Percentiles rank a stretch among this genome's conserved stretches.
Conservation (phyloP, 1,284 basidiomycete genomes). For the Rhodotorula sp. region DNA sequence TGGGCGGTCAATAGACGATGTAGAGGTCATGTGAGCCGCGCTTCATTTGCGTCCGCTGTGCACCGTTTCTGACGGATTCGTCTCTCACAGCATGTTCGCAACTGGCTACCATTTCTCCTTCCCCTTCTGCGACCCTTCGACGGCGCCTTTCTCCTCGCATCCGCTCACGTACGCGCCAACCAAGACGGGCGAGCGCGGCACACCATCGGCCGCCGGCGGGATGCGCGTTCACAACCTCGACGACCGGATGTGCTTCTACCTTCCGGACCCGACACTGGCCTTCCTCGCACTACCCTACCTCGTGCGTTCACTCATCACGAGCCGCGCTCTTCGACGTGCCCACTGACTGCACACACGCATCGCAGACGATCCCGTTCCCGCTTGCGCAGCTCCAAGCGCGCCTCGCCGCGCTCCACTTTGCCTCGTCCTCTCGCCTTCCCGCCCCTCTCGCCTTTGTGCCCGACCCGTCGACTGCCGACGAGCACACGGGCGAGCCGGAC, state of each 20-base stretch:
- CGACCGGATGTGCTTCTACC: conserved; percentile 51
- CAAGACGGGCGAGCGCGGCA: conserved; percentile 41
- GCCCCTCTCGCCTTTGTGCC: conserved; percentile 6
- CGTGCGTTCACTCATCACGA: conserved; percentile 37
- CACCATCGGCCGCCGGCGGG: conserved; percentile 40
- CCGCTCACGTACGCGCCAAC: conserved; percentile 40
- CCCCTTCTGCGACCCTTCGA: conserved; percentile 50
- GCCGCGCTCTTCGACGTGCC: neutral
- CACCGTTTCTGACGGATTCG: neutral
- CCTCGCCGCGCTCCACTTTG: conserved; percentile 49
- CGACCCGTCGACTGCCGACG: neutral
- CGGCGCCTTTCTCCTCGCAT: conserved; percentile 48
- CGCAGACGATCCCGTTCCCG: conserved; percentile 53
- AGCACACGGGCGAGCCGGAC: neutral
- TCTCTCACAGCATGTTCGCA: conserved; percentile 49
- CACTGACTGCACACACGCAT: too few relatives aligned
- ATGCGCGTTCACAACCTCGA: conserved; percentile 48
- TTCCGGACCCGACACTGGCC: conserved; percentile 50
- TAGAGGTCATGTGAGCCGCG: conserved; percentile 48
- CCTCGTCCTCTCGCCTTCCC: conserved; percentile 45
- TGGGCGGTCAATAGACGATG: conserved; percentile 41
- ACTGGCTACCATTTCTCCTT: conserved; percentile 55
- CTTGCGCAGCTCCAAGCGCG: conserved; percentile 54
- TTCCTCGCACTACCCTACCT: conserved; percentile 46
- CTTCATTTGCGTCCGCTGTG: neutral